Evolutionary conservation across 345 rosid genomes (phyloP).

Genomic region (Moringa oleifera): DNA sequence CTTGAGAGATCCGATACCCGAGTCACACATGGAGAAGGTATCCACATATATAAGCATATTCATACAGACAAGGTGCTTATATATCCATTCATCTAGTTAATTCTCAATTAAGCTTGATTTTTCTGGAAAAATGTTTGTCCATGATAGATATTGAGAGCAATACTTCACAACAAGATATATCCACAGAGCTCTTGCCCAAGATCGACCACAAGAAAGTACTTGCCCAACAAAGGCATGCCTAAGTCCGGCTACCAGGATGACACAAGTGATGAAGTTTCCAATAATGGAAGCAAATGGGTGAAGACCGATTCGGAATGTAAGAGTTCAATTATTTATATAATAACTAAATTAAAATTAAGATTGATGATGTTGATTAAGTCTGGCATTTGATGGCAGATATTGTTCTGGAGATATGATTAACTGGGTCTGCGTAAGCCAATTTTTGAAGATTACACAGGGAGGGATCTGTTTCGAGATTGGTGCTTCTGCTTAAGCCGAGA

Average conservation of each 20-base stretch:
- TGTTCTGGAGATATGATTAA: slow-evolving; percentile 63
- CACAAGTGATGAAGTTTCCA: slow-evolving; percentile 29
- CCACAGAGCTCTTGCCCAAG: slow-evolving; percentile 40
- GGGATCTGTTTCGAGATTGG: too few relatives aligned
- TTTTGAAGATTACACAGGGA: too few relatives aligned
- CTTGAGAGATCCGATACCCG: slow-evolving; percentile 71
- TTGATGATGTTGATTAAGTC: too few relatives aligned
- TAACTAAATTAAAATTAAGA: neutral
- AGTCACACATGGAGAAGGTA: slow-evolving; percentile 98
- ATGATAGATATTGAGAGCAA: slow-evolving; percentile 67
- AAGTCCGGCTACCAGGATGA: too few relatives aligned
- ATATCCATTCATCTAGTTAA: neutral
- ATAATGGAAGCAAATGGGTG: slow-evolving; percentile 86
- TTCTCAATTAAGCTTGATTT: too few relatives aligned
- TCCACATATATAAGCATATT: too few relatives aligned
- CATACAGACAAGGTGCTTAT: too few relatives aligned
- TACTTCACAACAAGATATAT: slow-evolving; percentile 77
- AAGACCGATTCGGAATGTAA: slow-evolving; percentile 93
- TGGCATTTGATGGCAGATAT: slow-evolving; percentile 47
- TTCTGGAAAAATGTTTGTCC: too few relatives aligned
- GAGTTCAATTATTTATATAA: slow-evolving; percentile 23
- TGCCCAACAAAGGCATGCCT: too few relatives aligned
- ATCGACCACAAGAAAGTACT: slow-evolving; percentile 43
- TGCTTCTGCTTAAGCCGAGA: too few relatives aligned
- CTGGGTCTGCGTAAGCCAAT: too few relatives aligned